Percentiles rank a stretch among this genome's conserved stretches.
phyloP scores from a whole-genome alignment of 2,329 filamentous ascomycete species.

The Alternaria consortialis region DNA sequence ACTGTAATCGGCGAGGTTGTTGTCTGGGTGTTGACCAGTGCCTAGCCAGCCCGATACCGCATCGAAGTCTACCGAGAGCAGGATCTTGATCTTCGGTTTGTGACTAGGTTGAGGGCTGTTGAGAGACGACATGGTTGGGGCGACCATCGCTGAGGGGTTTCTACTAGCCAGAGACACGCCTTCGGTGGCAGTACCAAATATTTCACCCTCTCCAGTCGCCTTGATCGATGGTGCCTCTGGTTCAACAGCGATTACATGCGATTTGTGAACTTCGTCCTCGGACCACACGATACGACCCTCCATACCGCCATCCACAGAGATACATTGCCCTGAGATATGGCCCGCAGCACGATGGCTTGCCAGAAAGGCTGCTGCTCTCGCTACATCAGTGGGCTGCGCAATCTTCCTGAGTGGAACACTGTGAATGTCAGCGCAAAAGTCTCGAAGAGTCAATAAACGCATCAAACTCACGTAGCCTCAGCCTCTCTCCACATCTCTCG shows the following conservation, averaged over 20 bases:
- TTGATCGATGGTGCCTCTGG: background rate
- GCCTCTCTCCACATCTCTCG: constrained; percentile 61
- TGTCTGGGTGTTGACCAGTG: constrained; percentile 62
- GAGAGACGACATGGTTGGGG: background rate
- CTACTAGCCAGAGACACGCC: constrained; percentile 15
- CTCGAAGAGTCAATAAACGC: background rate
- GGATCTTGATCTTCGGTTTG: constrained; percentile 51
- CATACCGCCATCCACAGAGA: constrained; percentile 62
- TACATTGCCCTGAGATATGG: constrained; percentile 63
- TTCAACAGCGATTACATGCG: constrained; percentile 9
- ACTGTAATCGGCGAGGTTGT: constrained; percentile 65
- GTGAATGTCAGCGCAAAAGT: constrained; percentile 8
- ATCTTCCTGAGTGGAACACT: constrained; percentile 58
- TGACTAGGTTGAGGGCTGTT: background rate
- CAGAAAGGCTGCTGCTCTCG: constrained; percentile 60
- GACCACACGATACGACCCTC: constrained; percentile 62
- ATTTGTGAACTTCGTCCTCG: constrained; percentile 51
- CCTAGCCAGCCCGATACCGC: constrained; percentile 69
- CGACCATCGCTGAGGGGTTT: background rate
- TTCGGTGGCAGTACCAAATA: constrained; percentile 23
- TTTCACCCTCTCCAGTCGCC: constrained; percentile 6
- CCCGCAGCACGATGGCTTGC: constrained; percentile 62
- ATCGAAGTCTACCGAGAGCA: constrained; percentile 63
- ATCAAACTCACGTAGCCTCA: constrained; percentile 54
- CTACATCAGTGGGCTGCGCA: constrained; percentile 60